Conservation (phyloP, 257 asterid species). For the Nicotiana noctiflora region DNA sequence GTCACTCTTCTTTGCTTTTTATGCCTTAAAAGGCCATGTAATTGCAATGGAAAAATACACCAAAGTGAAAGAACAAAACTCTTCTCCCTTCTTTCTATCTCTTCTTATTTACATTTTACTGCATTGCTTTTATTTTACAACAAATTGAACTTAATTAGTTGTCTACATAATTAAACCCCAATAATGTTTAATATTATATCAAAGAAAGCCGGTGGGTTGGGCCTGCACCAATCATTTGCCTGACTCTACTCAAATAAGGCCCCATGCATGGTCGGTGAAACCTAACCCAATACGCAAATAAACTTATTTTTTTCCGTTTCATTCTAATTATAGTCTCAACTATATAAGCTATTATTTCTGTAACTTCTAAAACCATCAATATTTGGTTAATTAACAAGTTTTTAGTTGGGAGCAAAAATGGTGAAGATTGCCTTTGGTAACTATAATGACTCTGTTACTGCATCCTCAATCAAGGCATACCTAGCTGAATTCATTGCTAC, state of each 20-base stretch:
- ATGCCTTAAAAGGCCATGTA: too few relatives aligned
- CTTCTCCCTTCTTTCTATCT: too few relatives aligned
- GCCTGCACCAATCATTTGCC: slow-evolving; percentile 44
- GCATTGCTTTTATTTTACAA: too few relatives aligned
- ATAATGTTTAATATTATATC: slow-evolving; percentile 11
- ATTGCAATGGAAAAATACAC: too few relatives aligned
- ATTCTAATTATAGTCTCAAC: slow-evolving; percentile 4
- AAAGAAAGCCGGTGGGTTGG: slow-evolving; percentile 35
- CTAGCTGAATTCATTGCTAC: slow-evolving; percentile 62
- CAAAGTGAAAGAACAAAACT: too few relatives aligned
- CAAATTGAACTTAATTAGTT: neutral
- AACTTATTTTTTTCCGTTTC: neutral
- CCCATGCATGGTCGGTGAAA: slow-evolving; percentile 38
- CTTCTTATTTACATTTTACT: too few relatives aligned
- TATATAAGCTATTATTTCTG: slow-evolving; percentile 24
- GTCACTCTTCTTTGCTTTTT: too few relatives aligned
- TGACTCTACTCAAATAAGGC: slow-evolving; percentile 14
- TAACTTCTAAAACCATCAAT: slow-evolving; percentile 1
- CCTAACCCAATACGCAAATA: neutral
- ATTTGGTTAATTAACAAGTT: neutral
- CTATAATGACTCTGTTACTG: slow-evolving; percentile 49
- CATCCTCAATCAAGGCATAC: slow-evolving; percentile 34
- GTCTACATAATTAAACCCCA: neutral
- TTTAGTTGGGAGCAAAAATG: slow-evolving; percentile 19
- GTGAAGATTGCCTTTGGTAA: slow-evolving; percentile 56